Percentiles rank a stretch among this genome's conserved stretches.
Conservation (phyloP, 352 stramenopile species). For the Hyaloperonospora arabidopsidis region DNA sequence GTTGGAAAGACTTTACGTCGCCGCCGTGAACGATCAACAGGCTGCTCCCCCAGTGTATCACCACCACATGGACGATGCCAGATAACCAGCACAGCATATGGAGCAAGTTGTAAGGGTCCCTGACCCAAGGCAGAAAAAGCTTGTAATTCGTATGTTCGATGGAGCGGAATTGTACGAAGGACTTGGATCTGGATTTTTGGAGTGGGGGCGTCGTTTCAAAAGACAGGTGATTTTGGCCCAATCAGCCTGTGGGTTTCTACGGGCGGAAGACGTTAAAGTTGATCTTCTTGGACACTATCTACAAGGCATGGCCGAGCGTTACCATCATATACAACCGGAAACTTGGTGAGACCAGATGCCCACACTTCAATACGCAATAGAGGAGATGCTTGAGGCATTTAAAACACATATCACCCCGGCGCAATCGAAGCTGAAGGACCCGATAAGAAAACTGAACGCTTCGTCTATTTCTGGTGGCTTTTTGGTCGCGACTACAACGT, state of each 20-base stretch:
- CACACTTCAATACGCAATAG: conserved; percentile 13
- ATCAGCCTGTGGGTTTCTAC: conserved; percentile 2
- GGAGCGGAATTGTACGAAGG: conserved; percentile 9
- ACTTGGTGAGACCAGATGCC: conserved; percentile 8
- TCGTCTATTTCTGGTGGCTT: too few relatives aligned
- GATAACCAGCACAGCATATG: too few relatives aligned
- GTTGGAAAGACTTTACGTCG: too few relatives aligned
- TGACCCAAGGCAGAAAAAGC: conserved; percentile 4
- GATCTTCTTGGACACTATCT: background rate
- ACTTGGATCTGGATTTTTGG: conserved; percentile 3
- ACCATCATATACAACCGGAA: background rate
- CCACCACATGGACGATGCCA: too few relatives aligned
- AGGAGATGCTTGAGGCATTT: conserved; percentile 8
- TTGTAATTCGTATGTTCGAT: conserved; percentile 4
- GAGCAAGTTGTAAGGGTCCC: background rate
- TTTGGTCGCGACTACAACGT: too few relatives aligned
- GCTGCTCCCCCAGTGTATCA: too few relatives aligned
- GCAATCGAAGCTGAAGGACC: conserved; percentile 9
- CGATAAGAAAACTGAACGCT: too few relatives aligned
- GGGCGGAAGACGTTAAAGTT: background rate
- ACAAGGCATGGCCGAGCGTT: background rate
- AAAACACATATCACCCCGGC: conserved; percentile 4
- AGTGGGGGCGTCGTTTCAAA: conserved; percentile 8
- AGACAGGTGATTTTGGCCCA: conserved; percentile 2
- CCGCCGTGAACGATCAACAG: too few relatives aligned